Percentiles rank a stretch among this genome's conserved stretches.
Evolutionary conservation across 108 stramenopile genomes (phyloP).

Genomic region (Nannochloropsis salina): DNA sequence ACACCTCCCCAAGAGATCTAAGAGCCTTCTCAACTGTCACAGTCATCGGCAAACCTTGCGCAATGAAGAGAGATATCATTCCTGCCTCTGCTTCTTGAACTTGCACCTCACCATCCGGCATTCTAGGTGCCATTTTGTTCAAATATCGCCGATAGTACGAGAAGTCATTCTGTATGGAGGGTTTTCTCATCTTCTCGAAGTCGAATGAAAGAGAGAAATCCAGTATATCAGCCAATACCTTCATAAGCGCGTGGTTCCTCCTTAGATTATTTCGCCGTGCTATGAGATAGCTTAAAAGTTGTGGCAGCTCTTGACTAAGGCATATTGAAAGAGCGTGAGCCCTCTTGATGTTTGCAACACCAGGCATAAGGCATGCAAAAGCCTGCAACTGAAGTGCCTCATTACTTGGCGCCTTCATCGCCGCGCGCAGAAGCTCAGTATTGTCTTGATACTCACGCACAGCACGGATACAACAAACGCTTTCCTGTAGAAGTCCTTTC

Average conservation of each 20-base stretch:
- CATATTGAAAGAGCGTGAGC: neutral
- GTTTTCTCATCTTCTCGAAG: constrained; percentile 4
- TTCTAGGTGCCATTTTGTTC: neutral
- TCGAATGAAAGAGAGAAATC: constrained; percentile 11
- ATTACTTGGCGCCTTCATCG: neutral
- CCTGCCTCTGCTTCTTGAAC: neutral
- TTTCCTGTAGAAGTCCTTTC: constrained; percentile 7
- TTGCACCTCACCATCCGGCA: neutral
- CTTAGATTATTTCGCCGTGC: neutral
- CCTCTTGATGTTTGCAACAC: neutral
- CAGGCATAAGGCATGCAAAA: neutral
- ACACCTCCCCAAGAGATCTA: neutral
- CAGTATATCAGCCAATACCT: neutral
- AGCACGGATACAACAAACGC: neutral
- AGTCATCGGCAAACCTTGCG: constrained; percentile 16
- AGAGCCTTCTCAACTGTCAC: neutral
- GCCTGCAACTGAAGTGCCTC: neutral
- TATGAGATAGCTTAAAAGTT: constrained; percentile 4
- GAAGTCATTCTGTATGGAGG: constrained; percentile 1
- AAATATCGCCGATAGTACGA: neutral
- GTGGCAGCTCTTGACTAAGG: neutral
- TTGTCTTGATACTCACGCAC: neutral
- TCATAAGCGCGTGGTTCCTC: neutral
- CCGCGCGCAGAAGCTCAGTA: neutral
- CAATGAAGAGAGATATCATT: neutral